Conservation (phyloP, 2,329 filamentous ascomycete species). For the Sporothrix inflata region DNA sequence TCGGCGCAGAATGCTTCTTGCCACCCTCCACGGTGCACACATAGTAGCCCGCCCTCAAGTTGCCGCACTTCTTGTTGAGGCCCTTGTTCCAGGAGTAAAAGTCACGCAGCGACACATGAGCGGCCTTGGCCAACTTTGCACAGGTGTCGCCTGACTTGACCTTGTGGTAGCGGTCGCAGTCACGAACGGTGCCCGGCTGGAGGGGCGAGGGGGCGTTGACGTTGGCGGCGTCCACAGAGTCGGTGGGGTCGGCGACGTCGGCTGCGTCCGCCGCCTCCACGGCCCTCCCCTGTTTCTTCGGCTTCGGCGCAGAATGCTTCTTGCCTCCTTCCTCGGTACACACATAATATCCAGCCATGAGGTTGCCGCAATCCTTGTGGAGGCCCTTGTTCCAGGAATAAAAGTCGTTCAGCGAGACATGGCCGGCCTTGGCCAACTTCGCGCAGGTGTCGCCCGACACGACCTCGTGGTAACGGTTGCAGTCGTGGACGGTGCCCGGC, state of each 20-base stretch:
- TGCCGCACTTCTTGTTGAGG: neutral
- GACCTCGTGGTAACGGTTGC: neutral
- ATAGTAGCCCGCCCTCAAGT: neutral
- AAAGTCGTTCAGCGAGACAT: neutral
- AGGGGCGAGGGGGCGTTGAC: too few species aligned
- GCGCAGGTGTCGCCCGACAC: neutral
- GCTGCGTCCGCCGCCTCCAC: too few species aligned
- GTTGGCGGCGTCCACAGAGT: too few species aligned
- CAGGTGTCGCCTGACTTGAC: neutral
- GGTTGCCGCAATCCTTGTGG: neutral
- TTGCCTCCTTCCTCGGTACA: neutral
- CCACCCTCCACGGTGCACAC: neutral
- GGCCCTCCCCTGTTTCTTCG: too few species aligned
- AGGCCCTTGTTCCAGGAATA: neutral
- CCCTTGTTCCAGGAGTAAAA: constrained; percentile 1
- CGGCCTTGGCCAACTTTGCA: neutral
- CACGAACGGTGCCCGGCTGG: too few species aligned
- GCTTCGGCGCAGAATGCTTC: too few species aligned
- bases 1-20: neutral
- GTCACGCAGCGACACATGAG: neutral
- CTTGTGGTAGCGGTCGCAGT: constrained; percentile 3
- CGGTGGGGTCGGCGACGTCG: too few species aligned
- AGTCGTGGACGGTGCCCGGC: neutral
- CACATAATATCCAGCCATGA: neutral
- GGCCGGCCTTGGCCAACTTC: neutral